Evolutionary conservation across 768 basidiomycete species (phyloP).

Genomic region (Leccinellum albellum): DNA sequence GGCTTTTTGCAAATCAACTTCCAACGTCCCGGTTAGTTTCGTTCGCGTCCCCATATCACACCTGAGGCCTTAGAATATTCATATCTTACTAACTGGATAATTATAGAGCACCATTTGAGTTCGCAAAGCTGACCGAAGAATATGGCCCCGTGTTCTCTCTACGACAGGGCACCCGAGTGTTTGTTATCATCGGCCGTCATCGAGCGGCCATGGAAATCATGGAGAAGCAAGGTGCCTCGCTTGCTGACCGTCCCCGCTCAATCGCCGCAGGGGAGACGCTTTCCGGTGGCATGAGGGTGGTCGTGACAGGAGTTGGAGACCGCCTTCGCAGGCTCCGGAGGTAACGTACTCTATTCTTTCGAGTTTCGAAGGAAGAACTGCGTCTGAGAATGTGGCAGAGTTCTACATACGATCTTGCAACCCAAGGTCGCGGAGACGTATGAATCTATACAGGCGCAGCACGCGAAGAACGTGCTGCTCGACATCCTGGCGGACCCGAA

Average conservation of each 20-base stretch:
- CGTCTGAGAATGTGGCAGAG: constrained; percentile 15
- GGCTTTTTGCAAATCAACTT: constrained; percentile 14
- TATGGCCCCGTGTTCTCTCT: constrained; percentile 61
- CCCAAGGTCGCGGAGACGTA: constrained; percentile 31
- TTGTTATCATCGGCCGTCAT: constrained; percentile 24
- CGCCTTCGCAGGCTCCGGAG: constrained; percentile 29
- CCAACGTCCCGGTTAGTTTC: constrained; percentile 4
- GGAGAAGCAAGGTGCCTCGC: constrained; percentile 35
- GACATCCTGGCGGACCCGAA: constrained; percentile 34
- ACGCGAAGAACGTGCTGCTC: constrained; percentile 33
- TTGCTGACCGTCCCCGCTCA: constrained; percentile 34
- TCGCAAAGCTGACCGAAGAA: constrained; percentile 53
- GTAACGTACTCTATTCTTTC: constrained; percentile 3
- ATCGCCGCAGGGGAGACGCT: constrained; percentile 35
- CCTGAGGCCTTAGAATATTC: neutral
- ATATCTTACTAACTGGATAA: neutral
- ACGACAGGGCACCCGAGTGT: constrained; percentile 37
- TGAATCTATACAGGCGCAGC: constrained; percentile 29
- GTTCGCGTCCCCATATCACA: neutral
- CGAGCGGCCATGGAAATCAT: constrained; percentile 38
- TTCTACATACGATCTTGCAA: constrained; percentile 34
- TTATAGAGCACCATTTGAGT: constrained; percentile 24
- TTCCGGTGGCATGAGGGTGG: constrained; percentile 32
- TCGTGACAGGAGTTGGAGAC: constrained; percentile 27
- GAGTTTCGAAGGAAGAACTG: neutral